phyloP scores from a whole-genome alignment of 164 flowering plant species.

The Magnolia officinalis region DNA sequence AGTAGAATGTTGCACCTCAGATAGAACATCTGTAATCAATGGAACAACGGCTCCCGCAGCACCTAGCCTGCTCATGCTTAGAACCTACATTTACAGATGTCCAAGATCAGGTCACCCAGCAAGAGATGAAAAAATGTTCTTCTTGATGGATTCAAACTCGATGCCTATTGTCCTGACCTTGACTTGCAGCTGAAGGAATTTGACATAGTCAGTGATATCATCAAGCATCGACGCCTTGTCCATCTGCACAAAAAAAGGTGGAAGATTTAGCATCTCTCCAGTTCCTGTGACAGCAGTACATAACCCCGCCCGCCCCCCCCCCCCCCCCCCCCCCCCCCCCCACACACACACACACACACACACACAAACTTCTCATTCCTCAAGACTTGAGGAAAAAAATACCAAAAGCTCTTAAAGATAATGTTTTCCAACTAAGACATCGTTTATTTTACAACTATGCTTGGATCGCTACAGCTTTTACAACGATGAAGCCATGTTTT shows the following conservation, averaged over 20 bases:
- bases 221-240: slow-evolving; percentile 44
- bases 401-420: no score
- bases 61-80: slow-evolving; percentile 52
- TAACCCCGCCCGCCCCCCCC: no score
- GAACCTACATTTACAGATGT: slow-evolving; percentile 25
- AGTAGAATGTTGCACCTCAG: slow-evolving; percentile 23
- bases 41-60: slow-evolving; percentile 48
- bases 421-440: no score
- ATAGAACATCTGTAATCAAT: slow-evolving; percentile 34
- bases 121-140: background rate
- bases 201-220: slow-evolving; percentile 42
- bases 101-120: background rate
- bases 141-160: background rate
- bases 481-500: no score
- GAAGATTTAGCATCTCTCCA: background rate
- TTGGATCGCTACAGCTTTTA: no score
- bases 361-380: no score
- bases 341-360: no score
- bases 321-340: no score
- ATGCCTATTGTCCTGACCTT: slow-evolving; percentile 21
- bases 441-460: no score
- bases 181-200: slow-evolving; percentile 40
- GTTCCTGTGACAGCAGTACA: no score
- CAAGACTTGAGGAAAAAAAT: no score
- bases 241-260: slow-evolving; percentile 20